phyloP scores from a whole-genome alignment of 2,329 filamentous ascomycete species.

The Zymoseptoria brevis region DNA sequence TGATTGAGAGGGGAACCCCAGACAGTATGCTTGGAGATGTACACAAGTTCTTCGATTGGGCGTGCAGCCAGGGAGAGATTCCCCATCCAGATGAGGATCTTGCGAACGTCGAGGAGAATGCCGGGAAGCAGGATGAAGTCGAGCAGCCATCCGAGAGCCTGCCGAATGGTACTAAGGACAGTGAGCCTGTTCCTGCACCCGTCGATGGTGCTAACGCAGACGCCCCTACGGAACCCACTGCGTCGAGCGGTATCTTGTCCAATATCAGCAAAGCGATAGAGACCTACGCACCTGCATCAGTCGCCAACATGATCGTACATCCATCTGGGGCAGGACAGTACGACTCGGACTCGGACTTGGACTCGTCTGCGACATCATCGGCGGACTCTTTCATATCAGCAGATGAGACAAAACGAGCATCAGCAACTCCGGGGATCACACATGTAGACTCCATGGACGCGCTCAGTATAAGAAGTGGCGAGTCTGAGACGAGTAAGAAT shows the following conservation, averaged over 20 bases:
- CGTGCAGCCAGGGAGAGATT: slow-evolving; percentile 44
- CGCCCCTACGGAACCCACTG: neutral
- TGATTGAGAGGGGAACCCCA: slow-evolving; percentile 85
- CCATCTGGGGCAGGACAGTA: slow-evolving; percentile 2
- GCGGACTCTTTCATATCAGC: slow-evolving; percentile 36
- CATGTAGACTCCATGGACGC: slow-evolving; percentile 17
- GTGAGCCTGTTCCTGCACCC: neutral
- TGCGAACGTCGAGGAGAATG: slow-evolving; percentile 10
- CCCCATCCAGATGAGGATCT: slow-evolving; percentile 31
- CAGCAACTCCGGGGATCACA: slow-evolving; percentile 26
- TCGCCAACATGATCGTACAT: slow-evolving; percentile 23
- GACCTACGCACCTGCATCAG: slow-evolving; percentile 28
- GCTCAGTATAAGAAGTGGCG: slow-evolving; percentile 17
- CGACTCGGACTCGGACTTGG: slow-evolving; percentile 6
- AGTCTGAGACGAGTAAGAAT: slow-evolving; percentile 10
- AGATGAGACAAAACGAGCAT: slow-evolving; percentile 30
- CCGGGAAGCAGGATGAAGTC: neutral
- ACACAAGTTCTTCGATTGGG: slow-evolving; percentile 76
- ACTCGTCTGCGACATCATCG: slow-evolving; percentile 22
- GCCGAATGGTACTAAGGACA: neutral
- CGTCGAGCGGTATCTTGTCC: slow-evolving; percentile 24
- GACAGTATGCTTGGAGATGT: slow-evolving; percentile 72
- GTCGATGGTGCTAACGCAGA: neutral
- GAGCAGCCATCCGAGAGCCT: neutral
- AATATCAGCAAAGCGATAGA: slow-evolving; percentile 26